Evolutionary conservation across 2,329 filamentous ascomycete genomes (phyloP).

Genomic region (Ascochyta fabae): DNA sequence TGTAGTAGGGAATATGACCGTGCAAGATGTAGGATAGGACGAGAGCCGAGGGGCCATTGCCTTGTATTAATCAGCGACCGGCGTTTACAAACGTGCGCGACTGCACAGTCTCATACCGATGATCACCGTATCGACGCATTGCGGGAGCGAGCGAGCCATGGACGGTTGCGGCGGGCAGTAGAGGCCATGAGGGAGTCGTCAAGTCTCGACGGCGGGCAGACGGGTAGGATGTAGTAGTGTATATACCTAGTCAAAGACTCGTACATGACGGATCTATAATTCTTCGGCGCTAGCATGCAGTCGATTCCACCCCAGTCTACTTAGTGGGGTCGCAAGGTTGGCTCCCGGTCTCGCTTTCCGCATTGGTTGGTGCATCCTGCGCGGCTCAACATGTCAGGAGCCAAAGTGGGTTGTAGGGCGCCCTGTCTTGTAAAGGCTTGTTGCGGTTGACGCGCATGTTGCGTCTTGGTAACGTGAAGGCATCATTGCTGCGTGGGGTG

Average conservation of each 20-base stretch:
- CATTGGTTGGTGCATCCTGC: constrained; percentile 22
- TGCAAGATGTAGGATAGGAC: constrained; percentile 69
- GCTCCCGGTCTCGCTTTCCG: constrained; percentile 30
- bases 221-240: constrained; percentile 24
- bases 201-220: constrained; percentile 16
- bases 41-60: constrained; percentile 67
- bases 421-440: not conserved
- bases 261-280: constrained; percentile 38
- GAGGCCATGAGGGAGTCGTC: constrained; percentile 40
- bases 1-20: constrained; percentile 65
- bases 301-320: constrained; percentile 26
- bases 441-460: constrained; percentile 18
- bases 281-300: constrained; percentile 34
- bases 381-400: constrained; percentile 11
- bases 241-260: constrained; percentile 24
- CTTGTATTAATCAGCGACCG: constrained; percentile 49
- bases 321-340: constrained; percentile 17
- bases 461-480: constrained; percentile 21
- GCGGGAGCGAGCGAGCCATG: constrained; percentile 48
- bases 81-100: not conserved
- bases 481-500: constrained; percentile 25
- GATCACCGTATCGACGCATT: constrained; percentile 51
- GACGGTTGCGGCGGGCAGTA: constrained; percentile 34
- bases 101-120: constrained; percentile 34
- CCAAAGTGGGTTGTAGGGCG: constrained; percentile 2